A percentile compares a stretch with the other conserved stretches of the same genome.
Conservation (phyloP, 2,329 filamentous ascomycete genomes). For the Endothia cerciana region DNA sequence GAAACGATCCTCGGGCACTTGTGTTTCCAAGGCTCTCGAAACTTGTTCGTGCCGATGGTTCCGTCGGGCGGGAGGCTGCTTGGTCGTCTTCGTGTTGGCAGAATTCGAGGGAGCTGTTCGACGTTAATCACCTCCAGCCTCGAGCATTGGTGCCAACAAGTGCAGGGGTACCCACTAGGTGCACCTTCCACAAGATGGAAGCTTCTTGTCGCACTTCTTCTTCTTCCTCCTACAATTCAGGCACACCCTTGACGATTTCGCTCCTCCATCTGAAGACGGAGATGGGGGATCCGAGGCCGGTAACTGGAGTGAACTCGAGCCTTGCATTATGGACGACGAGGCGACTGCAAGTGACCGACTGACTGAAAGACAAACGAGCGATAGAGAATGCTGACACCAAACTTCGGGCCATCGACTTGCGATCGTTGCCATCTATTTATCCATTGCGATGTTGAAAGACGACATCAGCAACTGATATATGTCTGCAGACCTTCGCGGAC, state of each 20-base stretch:
- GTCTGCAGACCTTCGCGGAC: conserved; percentile 20
- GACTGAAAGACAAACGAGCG: neutral
- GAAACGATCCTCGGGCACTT: conserved; percentile 23
- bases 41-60: conserved; percentile 21
- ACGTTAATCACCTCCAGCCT: conserved; percentile 13
- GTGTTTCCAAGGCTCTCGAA: conserved; percentile 19
- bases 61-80: conserved; percentile 18
- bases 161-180: conserved; percentile 33
- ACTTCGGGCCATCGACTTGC: conserved; percentile 10
- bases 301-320: conserved; percentile 22
- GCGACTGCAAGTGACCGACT: conserved; percentile 1
- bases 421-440: conserved; percentile 22
- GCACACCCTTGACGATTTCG: conserved; percentile 35
- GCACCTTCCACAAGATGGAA: conserved; percentile 36
- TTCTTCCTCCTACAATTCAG: conserved; percentile 37
- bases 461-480: conserved; percentile 28
- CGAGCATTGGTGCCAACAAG: neutral
- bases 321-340: conserved; percentile 25
- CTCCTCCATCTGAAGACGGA: conserved; percentile 30
- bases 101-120: conserved; percentile 33
- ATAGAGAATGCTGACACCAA: conserved; percentile 11
- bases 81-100: conserved; percentile 36
- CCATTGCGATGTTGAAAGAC: conserved; percentile 16
- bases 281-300: conserved; percentile 29
- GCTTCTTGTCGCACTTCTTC: conserved; percentile 37